Conservation (phyloP, 2,329 filamentous ascomycete species). For the Emmonsia crescens region DNA sequence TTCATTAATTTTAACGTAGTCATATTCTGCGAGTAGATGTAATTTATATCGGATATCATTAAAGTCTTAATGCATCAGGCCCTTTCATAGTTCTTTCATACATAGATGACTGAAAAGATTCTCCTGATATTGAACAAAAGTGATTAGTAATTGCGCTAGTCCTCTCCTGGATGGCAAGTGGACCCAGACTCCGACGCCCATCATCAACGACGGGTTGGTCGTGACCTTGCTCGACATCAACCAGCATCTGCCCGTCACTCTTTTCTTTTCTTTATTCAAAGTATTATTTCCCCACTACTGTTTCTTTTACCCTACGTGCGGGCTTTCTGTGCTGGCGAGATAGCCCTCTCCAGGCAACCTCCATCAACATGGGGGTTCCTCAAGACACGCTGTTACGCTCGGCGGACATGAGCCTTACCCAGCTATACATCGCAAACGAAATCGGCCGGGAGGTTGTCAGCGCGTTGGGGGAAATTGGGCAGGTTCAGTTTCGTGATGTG, state of each 20-base stretch:
- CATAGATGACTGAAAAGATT: no score
- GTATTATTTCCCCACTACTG: not conserved
- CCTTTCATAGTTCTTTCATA: no score
- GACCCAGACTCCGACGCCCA: not conserved
- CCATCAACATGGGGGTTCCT: constrained; percentile 45
- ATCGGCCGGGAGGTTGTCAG: constrained; percentile 97
- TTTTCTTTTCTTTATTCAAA: not conserved
- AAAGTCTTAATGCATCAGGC: no score
- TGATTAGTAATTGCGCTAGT: no score
- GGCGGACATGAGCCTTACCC: constrained; percentile 99
- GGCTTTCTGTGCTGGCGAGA: not conserved
- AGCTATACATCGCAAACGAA: constrained; percentile 98
- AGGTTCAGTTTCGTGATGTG: constrained; percentile 97
- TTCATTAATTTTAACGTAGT: not conserved
- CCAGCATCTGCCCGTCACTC: not conserved
- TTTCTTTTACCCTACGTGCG: no score
- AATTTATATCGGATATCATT: not conserved
- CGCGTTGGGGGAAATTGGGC: constrained; percentile 86
- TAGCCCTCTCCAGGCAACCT: not conserved
- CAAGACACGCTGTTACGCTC: constrained; percentile 98
- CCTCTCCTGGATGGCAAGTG: no score
- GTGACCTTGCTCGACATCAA: not conserved
- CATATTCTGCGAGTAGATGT: not conserved
- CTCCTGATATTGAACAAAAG: no score
- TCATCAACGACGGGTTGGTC: not conserved